Evolutionary conservation across 306 rosid genomes (phyloP).

Genomic region (Benincasa hispida): DNA sequence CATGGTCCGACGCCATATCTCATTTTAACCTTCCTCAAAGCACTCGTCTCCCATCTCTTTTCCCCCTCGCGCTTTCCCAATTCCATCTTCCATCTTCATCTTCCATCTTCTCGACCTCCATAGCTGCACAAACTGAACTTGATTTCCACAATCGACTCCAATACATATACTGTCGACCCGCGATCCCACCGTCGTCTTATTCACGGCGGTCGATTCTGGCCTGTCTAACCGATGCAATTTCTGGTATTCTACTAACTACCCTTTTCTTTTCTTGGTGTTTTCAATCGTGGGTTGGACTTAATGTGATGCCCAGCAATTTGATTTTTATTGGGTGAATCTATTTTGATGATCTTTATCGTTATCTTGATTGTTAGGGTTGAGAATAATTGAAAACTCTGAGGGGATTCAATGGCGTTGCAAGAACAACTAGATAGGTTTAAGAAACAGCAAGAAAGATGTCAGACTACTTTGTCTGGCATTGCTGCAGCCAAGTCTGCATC

Average conservation of each 20-base stretch:
- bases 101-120: background rate
- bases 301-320: background rate
- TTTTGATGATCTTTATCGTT: background rate
- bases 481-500: constrained; percentile 28
- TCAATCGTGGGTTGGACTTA: background rate
- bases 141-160: background rate
- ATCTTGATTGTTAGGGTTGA: background rate
- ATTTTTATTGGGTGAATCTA: background rate
- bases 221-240: background rate
- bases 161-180: background rate
- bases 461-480: constrained; percentile 50
- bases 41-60: background rate
- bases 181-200: background rate
- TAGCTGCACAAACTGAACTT: background rate
- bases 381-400: background rate
- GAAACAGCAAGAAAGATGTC: constrained; percentile 66
- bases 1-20: background rate
- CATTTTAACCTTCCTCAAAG: background rate
- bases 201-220: background rate
- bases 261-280: background rate
- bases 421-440: constrained; percentile 47
- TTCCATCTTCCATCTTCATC: background rate
- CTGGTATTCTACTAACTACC: background rate
- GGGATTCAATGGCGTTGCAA: constrained; percentile 50
- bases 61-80: background rate